Base-by-base conservation (phyloP, 2,329 filamentous ascomycete species). In the Fusarium chuoi region DNA sequence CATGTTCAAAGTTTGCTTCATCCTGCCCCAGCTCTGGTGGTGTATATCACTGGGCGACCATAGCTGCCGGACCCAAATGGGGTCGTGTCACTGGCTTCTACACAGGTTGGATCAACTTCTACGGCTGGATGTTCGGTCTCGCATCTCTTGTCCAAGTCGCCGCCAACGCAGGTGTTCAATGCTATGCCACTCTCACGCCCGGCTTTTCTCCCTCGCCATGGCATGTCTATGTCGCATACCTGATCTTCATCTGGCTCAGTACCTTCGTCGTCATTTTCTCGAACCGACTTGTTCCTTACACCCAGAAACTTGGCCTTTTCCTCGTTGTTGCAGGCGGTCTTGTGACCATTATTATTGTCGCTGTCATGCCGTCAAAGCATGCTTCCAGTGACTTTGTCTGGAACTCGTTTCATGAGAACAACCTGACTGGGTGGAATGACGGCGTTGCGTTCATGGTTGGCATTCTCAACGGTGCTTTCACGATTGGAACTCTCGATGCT, bases 51-150 rank as follows among this genome's bases (percentile, higher is more conserved):
- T 78, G 77, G 77, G 77, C 77, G 0, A 78, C 69, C 0, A 65
- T 78, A 4, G 77, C 77, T 3, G 77, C 77, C 0, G 77, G 77
- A 0, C 77, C 73, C 0, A 76, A 64, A 68, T 78, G 77, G 77
- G 77, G 77, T 1, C 77, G 77, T 5, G 42, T 76, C 2, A 68
- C 69, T 0, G 77, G 77, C 15, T 78, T 78, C 41, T 78, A 77
- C 3, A 65, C 77, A 1, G 77, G 77, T 5, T 78, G 77, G 77
- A 75, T 78, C 60, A 78, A 78, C 36, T 78, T 78, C 7, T 78
- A 78, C 5, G 77, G 77, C 9, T 78, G 77, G 77, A 78, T 78
- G 77, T 78, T 78, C 22, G 77, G 77, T 8, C 67, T 78, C 0
- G 77, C 77, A 42, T 77, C 77, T 1, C 13, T 78, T 0, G 77